A percentile compares a stretch with the other conserved stretches of the same genome.
These are phyloP conservation scores for Cytidiella melzeri DNA, from an alignment of 768 basidiomycete genomes.

Conservation along the genomic window DNA sequence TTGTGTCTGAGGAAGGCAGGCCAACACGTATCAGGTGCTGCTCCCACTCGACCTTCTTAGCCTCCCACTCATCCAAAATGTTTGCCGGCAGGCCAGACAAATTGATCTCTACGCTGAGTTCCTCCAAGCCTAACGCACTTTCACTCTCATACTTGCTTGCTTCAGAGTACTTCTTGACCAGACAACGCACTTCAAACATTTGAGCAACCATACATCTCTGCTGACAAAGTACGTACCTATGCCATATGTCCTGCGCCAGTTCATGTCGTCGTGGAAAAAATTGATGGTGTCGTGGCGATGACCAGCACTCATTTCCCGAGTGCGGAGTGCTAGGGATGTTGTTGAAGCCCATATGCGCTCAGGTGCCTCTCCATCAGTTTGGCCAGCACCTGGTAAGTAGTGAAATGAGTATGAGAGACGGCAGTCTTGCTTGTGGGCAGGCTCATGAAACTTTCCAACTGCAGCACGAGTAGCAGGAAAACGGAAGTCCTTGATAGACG, in stretches of 20 bases:
- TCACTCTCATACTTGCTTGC: background rate
- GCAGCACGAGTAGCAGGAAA: slow-evolving; percentile 5
- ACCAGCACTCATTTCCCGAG: slow-evolving; percentile 14
- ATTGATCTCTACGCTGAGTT: background rate
- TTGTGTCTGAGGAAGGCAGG: background rate
- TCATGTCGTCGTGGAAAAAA: slow-evolving; percentile 11
- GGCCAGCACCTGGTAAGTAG: slow-evolving; percentile 9
- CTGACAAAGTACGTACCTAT: slow-evolving; percentile 8
- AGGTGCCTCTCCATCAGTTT: slow-evolving; percentile 14
- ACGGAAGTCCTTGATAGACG: background rate
- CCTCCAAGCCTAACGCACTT: slow-evolving; percentile 3
- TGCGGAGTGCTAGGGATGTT: slow-evolving; percentile 5
- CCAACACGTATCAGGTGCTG: background rate
- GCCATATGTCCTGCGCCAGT: slow-evolving; percentile 3
- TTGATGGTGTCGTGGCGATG: slow-evolving; percentile 19
- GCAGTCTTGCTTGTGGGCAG: slow-evolving; percentile 9
- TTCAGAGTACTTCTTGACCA: background rate
- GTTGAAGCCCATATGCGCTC: slow-evolving; percentile 14
- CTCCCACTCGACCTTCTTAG: background rate
- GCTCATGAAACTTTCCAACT: slow-evolving; percentile 14
- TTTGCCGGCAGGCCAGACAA: background rate
- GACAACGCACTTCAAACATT: background rate
- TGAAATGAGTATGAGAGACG: slow-evolving; percentile 5
- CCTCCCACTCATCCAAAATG: background rate
- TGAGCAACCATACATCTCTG: background rate